Evolutionary conservation across 768 basidiomycete genomes (phyloP).

Genomic region (Psilocybe subaeruginosa): DNA sequence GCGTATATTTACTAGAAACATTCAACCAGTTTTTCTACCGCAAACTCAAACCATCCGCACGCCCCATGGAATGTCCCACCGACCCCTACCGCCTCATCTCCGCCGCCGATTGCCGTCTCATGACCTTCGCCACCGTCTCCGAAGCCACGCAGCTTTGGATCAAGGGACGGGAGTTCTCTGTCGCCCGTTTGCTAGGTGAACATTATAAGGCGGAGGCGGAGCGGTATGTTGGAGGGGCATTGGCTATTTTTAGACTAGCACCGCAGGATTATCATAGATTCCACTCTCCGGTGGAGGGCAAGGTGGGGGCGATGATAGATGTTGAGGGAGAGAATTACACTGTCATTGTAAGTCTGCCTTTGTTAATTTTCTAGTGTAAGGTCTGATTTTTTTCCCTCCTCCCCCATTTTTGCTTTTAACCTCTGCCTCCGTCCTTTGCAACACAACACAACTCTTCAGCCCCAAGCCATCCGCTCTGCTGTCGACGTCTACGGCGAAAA

Average conservation of each 20-base stretch:
- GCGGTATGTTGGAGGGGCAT: constrained; percentile 75
- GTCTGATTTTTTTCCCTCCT: neutral
- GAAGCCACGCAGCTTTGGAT: constrained; percentile 95
- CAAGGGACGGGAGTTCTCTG: constrained; percentile 92
- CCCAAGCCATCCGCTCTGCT: constrained; percentile 90
- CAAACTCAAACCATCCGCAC: constrained; percentile 82
- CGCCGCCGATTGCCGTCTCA: constrained; percentile 95
- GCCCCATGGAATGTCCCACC: constrained; percentile 72
- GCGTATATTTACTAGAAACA: constrained; percentile 52
- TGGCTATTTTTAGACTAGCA: constrained; percentile 90
- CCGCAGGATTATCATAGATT: constrained; percentile 97
- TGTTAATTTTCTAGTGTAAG: too few species aligned
- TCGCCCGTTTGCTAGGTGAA: constrained; percentile 80
- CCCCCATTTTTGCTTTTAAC: neutral
- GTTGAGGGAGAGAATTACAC: constrained; percentile 96
- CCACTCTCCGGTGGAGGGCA: constrained; percentile 86
- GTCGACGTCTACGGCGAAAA: constrained; percentile 97
- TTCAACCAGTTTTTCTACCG: constrained; percentile 93
- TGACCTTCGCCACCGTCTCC: constrained; percentile 85
- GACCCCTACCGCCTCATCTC: constrained; percentile 83
- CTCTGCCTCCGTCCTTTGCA: neutral
- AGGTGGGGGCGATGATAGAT: constrained; percentile 79
- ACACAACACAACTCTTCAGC: constrained; percentile 41
- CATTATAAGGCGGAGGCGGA: constrained; percentile 70
- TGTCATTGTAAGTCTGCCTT: constrained; percentile 66